Percentiles rank a stretch among this genome's conserved stretches.
Conservation (phyloP, 805 yeast species). For the Geotrichum ghanense region DNA sequence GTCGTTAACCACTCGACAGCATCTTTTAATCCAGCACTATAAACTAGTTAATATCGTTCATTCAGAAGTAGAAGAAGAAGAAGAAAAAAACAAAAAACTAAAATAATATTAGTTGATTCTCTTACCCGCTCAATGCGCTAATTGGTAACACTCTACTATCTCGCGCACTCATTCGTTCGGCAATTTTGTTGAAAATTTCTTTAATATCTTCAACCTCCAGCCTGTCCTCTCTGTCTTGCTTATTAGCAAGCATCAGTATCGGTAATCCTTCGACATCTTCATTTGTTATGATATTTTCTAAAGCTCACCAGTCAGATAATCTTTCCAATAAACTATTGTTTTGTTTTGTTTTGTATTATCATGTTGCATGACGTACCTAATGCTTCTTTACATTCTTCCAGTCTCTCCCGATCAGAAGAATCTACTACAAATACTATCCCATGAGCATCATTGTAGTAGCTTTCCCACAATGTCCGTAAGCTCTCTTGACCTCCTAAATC, state of each 20-base stretch:
- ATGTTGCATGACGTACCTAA: too few relatives aligned
- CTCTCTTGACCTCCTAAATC: slow-evolving; percentile 92
- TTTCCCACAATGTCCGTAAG: slow-evolving; percentile 77
- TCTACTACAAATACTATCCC: slow-evolving; percentile 90
- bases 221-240: slow-evolving; percentile 68
- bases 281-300: slow-evolving; percentile 42
- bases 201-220: slow-evolving; percentile 71
- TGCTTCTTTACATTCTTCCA: slow-evolving; percentile 55
- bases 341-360: too few relatives aligned
- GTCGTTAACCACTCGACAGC: slow-evolving; percentile 82
- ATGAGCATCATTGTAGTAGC: slow-evolving; percentile 77
- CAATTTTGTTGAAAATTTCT: slow-evolving; percentile 70
- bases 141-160: slow-evolving; percentile 86
- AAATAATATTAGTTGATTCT: slow-evolving; percentile 2
- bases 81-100: neutral
- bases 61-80: slow-evolving; percentile 21
- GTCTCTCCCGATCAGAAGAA: slow-evolving; percentile 71
- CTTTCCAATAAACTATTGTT: neutral
- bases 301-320: slow-evolving; percentile 34
- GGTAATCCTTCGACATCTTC: slow-evolving; percentile 71
- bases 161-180: slow-evolving; percentile 78
- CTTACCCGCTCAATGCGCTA: slow-evolving; percentile 52
- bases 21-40: slow-evolving; percentile 61
- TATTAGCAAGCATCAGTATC: slow-evolving; percentile 87
- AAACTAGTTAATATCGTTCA: slow-evolving; percentile 25